A percentile compares a stretch with the other conserved stretches of the same genome.
These are phyloP conservation scores for Phaeolepiota aurea DNA, from an alignment of 768 basidiomycete species.

Conservation along the genomic window DNA sequence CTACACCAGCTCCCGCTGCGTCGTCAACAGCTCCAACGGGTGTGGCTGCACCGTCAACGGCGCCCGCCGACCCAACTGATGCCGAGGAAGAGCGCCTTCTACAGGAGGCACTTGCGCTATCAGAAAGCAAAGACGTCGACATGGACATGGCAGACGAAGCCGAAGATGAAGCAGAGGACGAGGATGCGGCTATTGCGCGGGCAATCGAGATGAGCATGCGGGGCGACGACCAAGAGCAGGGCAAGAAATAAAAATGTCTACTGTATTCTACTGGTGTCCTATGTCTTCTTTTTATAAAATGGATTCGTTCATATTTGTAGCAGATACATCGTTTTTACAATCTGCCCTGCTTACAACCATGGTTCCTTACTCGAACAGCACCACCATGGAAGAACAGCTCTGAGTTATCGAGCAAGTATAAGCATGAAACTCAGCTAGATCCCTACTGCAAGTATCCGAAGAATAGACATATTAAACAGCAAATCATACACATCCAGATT, in stretches of 20 bases:
- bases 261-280: background rate
- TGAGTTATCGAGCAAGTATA: too few relatives aligned
- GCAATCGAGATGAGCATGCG: slow-evolving; percentile 96
- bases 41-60: slow-evolving; percentile 14
- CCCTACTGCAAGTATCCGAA: too few relatives aligned
- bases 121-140: slow-evolving; percentile 43
- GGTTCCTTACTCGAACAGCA: too few relatives aligned
- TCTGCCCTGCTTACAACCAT: too few relatives aligned
- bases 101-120: slow-evolving; percentile 62
- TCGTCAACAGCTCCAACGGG: slow-evolving; percentile 30
- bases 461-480: too few relatives aligned
- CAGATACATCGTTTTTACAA: background rate
- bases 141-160: slow-evolving; percentile 51
- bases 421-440: too few relatives aligned
- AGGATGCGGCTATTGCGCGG: slow-evolving; percentile 83
- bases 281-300: background rate
- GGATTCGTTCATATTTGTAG: background rate
- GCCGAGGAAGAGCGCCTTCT: slow-evolving; percentile 70
- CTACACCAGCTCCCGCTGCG: slow-evolving; percentile 17
- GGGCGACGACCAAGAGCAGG: slow-evolving; percentile 42
- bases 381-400: too few relatives aligned
- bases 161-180: slow-evolving; percentile 50
- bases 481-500: too few relatives aligned
- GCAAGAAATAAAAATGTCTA: slow-evolving; percentile 21
- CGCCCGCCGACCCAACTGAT: slow-evolving; percentile 42